Evolutionary conservation across 2,329 filamentous ascomycete species (phyloP).

Genomic region (Tolypocladium endophyticum): DNA sequence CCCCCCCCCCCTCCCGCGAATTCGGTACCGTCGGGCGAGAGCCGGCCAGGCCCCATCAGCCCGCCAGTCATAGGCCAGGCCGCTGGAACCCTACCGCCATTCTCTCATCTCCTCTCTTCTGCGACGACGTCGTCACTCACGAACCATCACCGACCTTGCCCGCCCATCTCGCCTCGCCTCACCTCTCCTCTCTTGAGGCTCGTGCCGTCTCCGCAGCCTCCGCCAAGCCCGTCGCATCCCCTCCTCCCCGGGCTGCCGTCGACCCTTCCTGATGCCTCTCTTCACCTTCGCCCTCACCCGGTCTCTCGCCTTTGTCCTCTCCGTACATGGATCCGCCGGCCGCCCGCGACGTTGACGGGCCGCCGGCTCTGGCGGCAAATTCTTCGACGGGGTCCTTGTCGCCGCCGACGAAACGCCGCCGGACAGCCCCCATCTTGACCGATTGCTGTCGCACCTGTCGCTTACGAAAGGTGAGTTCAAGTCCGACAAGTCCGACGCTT

Average conservation of each 20-base stretch:
- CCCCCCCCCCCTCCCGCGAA: not conserved
- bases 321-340: constrained; percentile 7
- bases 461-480: constrained; percentile 22
- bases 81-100: not conserved
- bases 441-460: constrained; percentile 27
- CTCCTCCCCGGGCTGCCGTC: not conserved
- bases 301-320: constrained; percentile 1
- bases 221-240: not conserved
- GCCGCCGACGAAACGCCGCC: constrained; percentile 20
- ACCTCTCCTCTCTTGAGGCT: not conserved
- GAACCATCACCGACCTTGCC: not conserved
- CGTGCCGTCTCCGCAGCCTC: not conserved
- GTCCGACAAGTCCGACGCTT: not conserved
- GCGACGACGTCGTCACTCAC: not conserved
- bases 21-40: constrained; percentile 8
- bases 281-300: not conserved
- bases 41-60: constrained; percentile 3
- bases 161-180: not conserved
- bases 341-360: constrained; percentile 4
- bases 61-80: not conserved
- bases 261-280: constrained; percentile 7
- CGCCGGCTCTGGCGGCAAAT: constrained; percentile 2
- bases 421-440: constrained; percentile 13
- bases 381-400: constrained; percentile 7
- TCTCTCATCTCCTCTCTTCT: not conserved